Evolutionary conservation across 805 yeast species (phyloP).

Genomic region (Nakazawaea pomicola): DNA sequence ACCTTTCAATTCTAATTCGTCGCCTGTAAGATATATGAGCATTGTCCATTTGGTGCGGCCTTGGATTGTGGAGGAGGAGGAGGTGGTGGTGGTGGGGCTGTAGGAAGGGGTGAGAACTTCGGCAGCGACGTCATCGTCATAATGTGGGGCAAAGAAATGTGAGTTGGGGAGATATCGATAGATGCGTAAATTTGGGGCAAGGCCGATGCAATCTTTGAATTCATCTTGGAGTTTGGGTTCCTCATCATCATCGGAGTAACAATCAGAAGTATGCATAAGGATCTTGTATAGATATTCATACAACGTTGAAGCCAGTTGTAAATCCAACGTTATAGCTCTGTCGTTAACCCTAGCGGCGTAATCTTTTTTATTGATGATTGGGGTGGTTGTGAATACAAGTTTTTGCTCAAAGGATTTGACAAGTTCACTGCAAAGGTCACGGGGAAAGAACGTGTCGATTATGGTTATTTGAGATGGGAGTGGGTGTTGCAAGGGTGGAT

Average conservation of each 20-base stretch:
- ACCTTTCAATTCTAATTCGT: conserved; percentile 47
- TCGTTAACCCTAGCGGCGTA: conserved; percentile 59
- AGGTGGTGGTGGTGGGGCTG: no score
- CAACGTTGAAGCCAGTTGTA: conserved; percentile 29
- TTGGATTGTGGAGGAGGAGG: no score
- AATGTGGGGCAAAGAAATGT: conserved; percentile 56
- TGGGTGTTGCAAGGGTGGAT: conserved; percentile 9
- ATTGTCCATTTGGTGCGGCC: conserved; percentile 65
- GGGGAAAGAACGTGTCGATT: conserved; percentile 33
- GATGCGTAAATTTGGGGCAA: conserved; percentile 51
- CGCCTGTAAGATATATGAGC: conserved; percentile 52
- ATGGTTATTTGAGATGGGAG: conserved; percentile 34
- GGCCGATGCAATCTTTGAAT: conserved; percentile 37
- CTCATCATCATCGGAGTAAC: conserved; percentile 25
- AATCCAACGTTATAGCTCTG: conserved; percentile 37
- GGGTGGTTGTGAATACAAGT: conserved; percentile 39
- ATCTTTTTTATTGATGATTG: conserved; percentile 39
- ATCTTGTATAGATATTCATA: conserved; percentile 38
- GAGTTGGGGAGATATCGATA: conserved; percentile 48
- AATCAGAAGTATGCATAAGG: conserved; percentile 25
- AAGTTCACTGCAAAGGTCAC: conserved; percentile 33
- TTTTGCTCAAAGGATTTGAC: conserved; percentile 26
- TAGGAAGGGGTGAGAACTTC: no score
- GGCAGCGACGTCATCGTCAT: conserved; percentile 51
- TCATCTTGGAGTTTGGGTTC: conserved; percentile 17